Base-by-base conservation (phyloP, 116 monocot species). In the Dioscorea cayenensis region DNA sequence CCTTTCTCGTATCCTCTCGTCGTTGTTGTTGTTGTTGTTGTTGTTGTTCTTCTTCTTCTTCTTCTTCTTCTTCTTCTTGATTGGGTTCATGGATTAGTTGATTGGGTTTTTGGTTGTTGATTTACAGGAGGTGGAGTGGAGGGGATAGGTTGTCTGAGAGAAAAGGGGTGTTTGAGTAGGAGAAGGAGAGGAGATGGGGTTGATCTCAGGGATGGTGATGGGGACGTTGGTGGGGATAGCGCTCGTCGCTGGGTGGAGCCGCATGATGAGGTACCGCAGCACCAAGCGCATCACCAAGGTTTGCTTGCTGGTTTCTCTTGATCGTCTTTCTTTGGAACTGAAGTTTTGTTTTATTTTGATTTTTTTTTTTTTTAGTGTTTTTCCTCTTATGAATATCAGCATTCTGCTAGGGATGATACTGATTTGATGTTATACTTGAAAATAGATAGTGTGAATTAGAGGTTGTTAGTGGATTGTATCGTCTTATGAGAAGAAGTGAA, bases 161-260 rank as follows among this genome's bases (percentile, higher is more conserved):
- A 32, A 32, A 32, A 32, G 32, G 32, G 32, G 32, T 3, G 43
- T 9, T 43, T 43, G 43, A 43, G 43, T 1, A 7, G 43, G 43
- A 43, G 43, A 43, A 12, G 43, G 43, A 43, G 66, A 66, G 52
- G 73, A 69, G 79, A 96, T 96, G 96, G 96, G 96, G 72, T 65
- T 96, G 77, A 79, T 97, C 68, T 90, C 86, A 68, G 97, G 93
- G 35, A 67, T 97, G 71, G 65, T 93, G 29, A 83, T 89, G 88
- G 97, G 97, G 65, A 73, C 78, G 58, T 58, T 90, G 59, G 81
- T 86, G 49, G 97, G 93, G 37, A 84, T 97, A 66, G 86, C 86
- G n/a, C 70, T 97, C 36, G 78, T 97, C 69, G 90, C 88, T 21
- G 93, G 84, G 5, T 97, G 97, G 97, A 77, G 83, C 71, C 88